Base-by-base conservation (phyloP, 2,329 filamentous ascomycete genomes). In the Coleophoma cylindrospora region DNA sequence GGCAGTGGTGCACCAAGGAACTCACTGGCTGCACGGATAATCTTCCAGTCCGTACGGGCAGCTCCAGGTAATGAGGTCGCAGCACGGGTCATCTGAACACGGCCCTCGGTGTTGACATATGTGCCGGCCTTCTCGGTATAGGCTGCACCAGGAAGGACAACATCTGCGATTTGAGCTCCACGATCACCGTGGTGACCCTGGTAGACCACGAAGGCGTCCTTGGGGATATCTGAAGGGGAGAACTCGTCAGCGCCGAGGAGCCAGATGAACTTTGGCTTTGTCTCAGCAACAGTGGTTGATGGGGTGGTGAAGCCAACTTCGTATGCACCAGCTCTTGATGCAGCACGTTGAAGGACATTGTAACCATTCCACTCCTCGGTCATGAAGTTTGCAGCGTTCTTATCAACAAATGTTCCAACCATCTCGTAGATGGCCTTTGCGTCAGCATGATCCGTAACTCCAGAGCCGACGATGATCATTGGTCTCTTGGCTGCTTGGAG, bases 81-180 rank as follows among this genome's bases (percentile, higher is more conserved):
- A 44, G 89, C 86, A 58, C 94, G 88, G 48, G 89, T 94, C 76
- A 96, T 87, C 74, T 99, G 94, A 19, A 94, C 90, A 62, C 94
- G 89, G 50, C 94, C 94, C 72, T 99, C 94, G 0, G 94, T 97
- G 81, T 97, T 99, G 73, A 99, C 83, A 66, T 95, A 99, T 41
- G 94, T 99, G 53, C 84, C 91, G 21, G 87, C 83, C 78, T 97
- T 99, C 76, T 99, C 94, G 21, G 92, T 97, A 75, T 96, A 99
- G 12, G 94, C 91, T 46, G 91, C 91, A 59, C 91, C 92, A 27
- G 94, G 94, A 17, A 99, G 87, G 59, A 99, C 81, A 51, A 99
- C 83, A 64, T 99, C 92, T 45, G 94, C 94, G 54, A 96, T 82
- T 71, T 95, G 87, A 49, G 94, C 94, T 57, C 92, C 94, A 48